These are phyloP conservation scores for Colletotrichum sp. DNA, from an alignment of 2,329 filamentous ascomycete genomes.

Conservation along the genomic window DNA sequence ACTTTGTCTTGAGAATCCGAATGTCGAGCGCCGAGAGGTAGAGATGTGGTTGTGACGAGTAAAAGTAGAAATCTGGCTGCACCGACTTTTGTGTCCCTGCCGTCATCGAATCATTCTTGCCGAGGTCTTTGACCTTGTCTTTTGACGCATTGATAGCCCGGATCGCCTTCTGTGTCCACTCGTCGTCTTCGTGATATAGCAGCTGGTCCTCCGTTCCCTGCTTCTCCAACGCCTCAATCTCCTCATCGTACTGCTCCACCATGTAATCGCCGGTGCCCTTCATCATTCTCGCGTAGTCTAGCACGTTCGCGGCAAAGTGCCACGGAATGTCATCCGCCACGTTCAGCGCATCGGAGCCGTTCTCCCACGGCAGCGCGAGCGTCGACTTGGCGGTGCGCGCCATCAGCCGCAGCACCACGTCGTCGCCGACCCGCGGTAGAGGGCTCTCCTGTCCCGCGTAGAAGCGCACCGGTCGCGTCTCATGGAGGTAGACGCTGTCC, in stretches of 20 bases:
- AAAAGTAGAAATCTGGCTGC: constrained; percentile 77
- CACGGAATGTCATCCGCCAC: constrained; percentile 84
- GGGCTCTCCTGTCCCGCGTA: constrained; percentile 88
- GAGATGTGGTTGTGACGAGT: constrained; percentile 84
- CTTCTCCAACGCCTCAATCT: constrained; percentile 74
- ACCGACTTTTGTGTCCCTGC: constrained; percentile 7
- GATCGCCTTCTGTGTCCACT: constrained; percentile 89
- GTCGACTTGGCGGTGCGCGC: constrained; percentile 82
- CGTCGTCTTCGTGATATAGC: constrained; percentile 89
- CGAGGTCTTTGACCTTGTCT: constrained; percentile 67
- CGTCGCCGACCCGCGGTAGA: constrained; percentile 80
- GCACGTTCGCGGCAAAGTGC: constrained; percentile 92
- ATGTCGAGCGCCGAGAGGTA: constrained; percentile 93
- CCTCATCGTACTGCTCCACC: constrained; percentile 77
- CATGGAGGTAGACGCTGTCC: constrained; percentile 90
- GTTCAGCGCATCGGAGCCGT: constrained; percentile 70
- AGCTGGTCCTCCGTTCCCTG: constrained; percentile 91
- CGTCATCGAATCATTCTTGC: constrained; percentile 29
- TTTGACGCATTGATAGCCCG: constrained; percentile 75
- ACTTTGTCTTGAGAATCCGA: constrained; percentile 87
- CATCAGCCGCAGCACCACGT: constrained; percentile 88
- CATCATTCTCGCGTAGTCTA: constrained; percentile 96
- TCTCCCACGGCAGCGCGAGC: constrained; percentile 85
- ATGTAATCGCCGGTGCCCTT: constrained; percentile 92
- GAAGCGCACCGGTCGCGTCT: constrained; percentile 88